phyloP scores from a whole-genome alignment of 1,284 basidiomycete species.

The Exsudoporus floridanus region DNA sequence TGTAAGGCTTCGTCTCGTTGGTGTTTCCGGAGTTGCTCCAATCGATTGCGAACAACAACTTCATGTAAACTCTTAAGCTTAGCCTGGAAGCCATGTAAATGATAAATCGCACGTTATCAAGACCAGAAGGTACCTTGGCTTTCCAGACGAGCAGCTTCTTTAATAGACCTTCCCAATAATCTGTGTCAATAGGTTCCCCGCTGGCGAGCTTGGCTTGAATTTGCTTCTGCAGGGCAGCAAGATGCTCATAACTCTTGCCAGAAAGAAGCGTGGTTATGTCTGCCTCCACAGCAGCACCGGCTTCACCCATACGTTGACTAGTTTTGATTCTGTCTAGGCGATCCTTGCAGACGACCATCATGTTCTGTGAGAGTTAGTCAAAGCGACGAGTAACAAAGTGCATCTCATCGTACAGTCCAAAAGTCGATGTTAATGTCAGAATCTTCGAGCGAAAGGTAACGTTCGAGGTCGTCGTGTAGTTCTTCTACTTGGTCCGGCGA shows the following conservation, averaged over 20 bases:
- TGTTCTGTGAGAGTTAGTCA: constrained; percentile 58
- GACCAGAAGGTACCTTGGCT: constrained; percentile 67
- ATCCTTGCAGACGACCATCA: constrained; percentile 96
- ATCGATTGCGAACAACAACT: constrained; percentile 90
- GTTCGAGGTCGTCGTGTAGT: constrained; percentile 91
- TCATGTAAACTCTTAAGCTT: constrained; percentile 93
- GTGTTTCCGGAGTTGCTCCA: constrained; percentile 92
- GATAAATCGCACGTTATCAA: not conserved
- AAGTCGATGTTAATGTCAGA: constrained; percentile 88
- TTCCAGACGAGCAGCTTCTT: constrained; percentile 97
- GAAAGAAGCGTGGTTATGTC: constrained; percentile 74
- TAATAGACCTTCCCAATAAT: constrained; percentile 95
- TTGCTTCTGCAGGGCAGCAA: constrained; percentile 80
- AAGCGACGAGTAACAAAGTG: not conserved
- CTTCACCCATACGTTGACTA: constrained; percentile 58
- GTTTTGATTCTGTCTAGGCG: constrained; percentile 76
- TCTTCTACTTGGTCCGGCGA: constrained; percentile 88
- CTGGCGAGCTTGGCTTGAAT: constrained; percentile 87
- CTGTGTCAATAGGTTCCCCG: constrained; percentile 93
- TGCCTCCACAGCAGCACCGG: constrained; percentile 76
- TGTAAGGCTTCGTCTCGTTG: constrained; percentile 94
- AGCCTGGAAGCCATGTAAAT: constrained; percentile 50
- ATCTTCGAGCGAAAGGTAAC: constrained; percentile 87
- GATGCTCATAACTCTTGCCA: constrained; percentile 82
- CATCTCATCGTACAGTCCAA: constrained; percentile 76